Evolutionary conservation across 805 yeast species (phyloP).

Genomic region (Candida insectorum): DNA sequence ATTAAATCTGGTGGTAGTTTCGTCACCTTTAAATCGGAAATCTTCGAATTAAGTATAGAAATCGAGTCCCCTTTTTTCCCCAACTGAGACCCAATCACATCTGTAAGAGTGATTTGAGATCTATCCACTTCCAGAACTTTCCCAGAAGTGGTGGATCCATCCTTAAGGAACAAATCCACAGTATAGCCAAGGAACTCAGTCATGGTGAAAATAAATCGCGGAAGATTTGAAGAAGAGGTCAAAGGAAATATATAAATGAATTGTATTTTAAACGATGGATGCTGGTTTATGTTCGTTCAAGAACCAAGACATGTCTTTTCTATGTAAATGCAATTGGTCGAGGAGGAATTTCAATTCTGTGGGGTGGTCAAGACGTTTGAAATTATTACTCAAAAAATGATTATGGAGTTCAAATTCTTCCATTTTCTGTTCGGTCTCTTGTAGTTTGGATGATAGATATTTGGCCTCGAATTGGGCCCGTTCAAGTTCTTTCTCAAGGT

Average conservation of each 20-base stretch:
- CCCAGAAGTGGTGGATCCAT: slow-evolving; percentile 35
- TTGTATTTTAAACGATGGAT: too few relatives aligned
- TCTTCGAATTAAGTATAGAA: slow-evolving; percentile 32
- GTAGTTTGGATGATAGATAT: slow-evolving; percentile 17
- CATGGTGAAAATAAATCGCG: slow-evolving; percentile 18
- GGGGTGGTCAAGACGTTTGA: too few relatives aligned
- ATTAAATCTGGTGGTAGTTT: slow-evolving; percentile 44
- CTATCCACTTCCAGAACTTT: slow-evolving; percentile 30
- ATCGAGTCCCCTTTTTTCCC: slow-evolving; percentile 8
- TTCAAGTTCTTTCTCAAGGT: slow-evolving; percentile 27
- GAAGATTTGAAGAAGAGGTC: too few relatives aligned
- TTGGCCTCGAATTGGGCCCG: slow-evolving; percentile 32
- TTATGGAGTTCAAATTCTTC: slow-evolving; percentile 8
- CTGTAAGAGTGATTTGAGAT: slow-evolving; percentile 23
- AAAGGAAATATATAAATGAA: too few relatives aligned
- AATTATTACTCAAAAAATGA: slow-evolving; percentile 10
- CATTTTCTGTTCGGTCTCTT: slow-evolving; percentile 7
- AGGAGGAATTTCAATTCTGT: too few relatives aligned
- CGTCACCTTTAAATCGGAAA: slow-evolving; percentile 54
- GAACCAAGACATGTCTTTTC: too few relatives aligned
- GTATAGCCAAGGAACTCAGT: slow-evolving; percentile 40
- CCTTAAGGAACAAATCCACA: slow-evolving; percentile 36
- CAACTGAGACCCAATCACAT: slow-evolving; percentile 11
- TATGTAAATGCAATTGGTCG: too few relatives aligned
- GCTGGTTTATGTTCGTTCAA: too few relatives aligned